Percentiles rank a stretch among this genome's conserved stretches.
These are phyloP conservation scores for Suillus variegatus DNA, from an alignment of 768 basidiomycete species.

Conservation along the genomic window DNA sequence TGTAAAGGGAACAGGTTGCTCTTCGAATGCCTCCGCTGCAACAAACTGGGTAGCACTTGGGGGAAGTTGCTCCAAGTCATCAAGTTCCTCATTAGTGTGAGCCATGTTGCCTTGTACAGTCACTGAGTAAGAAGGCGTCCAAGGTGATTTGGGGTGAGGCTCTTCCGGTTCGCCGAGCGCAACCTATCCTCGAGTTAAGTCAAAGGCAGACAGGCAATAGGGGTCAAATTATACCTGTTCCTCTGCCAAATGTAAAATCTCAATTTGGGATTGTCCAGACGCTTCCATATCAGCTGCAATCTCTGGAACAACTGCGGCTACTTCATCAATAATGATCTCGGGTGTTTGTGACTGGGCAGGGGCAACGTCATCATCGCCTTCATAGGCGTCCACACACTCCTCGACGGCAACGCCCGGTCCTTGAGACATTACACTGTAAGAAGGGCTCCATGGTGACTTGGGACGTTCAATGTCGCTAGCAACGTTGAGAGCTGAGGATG, in stretches of 20 bases:
- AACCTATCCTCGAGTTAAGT: background rate
- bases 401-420: constrained; percentile 32
- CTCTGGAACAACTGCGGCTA: background rate
- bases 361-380: background rate
- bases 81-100: constrained; percentile 8
- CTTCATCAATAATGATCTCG: constrained; percentile 9
- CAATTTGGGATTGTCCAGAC: background rate
- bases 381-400: constrained; percentile 11
- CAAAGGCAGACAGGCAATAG: background rate
- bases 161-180: constrained; percentile 1
- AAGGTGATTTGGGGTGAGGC: constrained; percentile 23
- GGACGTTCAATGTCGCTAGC: constrained; percentile 38
- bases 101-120: constrained; percentile 40
- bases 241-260: background rate
- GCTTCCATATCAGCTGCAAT: background rate
- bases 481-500: constrained; percentile 1
- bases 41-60: constrained; percentile 1
- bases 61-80: constrained; percentile 11
- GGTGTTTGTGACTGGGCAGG: background rate
- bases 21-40: background rate
- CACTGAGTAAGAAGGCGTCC: constrained; percentile 45
- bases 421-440: constrained; percentile 51
- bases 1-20: background rate
- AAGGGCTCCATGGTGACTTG: constrained; percentile 54
- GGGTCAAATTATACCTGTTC: background rate